A percentile compares a stretch with the other conserved stretches of the same genome.
phyloP scores from a whole-genome alignment of 2,329 filamentous ascomycete genomes.

The Colletotrichum spaethianum region DNA sequence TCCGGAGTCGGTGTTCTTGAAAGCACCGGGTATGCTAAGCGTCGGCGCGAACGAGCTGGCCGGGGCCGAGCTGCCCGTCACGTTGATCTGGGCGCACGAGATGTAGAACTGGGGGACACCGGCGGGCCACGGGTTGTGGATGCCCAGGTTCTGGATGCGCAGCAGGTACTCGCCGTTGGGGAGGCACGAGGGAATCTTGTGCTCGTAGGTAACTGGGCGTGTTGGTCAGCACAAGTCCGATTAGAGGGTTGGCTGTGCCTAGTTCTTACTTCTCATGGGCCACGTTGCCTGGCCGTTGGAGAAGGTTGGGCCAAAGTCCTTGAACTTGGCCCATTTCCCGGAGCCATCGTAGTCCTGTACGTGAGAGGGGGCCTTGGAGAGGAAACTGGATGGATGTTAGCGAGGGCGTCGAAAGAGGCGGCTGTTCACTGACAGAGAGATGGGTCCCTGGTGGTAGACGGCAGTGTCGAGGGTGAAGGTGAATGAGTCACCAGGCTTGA shows the following conservation, averaged over 20 bases:
- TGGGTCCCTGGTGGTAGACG: constrained; percentile 57
- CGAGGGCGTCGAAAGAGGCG: not conserved
- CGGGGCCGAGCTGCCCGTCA: constrained; percentile 55
- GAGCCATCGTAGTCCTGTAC: constrained; percentile 54
- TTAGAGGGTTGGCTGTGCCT: not conserved
- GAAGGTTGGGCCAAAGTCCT: constrained; percentile 54
- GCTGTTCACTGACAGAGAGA: constrained; percentile 50
- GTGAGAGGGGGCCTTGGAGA: constrained; percentile 54
- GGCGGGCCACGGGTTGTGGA: constrained; percentile 67
- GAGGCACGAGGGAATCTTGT: constrained; percentile 64
- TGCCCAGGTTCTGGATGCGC: constrained; percentile 71
- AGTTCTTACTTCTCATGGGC: constrained; percentile 48
- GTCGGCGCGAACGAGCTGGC: constrained; percentile 50
- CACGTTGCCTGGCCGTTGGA: constrained; percentile 48
- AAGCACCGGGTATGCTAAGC: constrained; percentile 57
- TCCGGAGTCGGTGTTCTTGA: constrained; percentile 59
- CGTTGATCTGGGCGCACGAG: constrained; percentile 62
- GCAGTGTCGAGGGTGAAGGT: constrained; percentile 55
- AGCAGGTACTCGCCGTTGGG: constrained; percentile 71
- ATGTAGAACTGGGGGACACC: constrained; percentile 63
- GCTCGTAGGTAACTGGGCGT: constrained; percentile 49
- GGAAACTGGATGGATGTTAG: constrained; percentile 48
- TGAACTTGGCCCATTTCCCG: constrained; percentile 58
- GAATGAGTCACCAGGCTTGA: constrained; percentile 53
- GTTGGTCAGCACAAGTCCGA: not conserved